Evolutionary conservation across 2,329 filamentous ascomycete genomes (phyloP).

Genomic region (Penicillium sp.): DNA sequence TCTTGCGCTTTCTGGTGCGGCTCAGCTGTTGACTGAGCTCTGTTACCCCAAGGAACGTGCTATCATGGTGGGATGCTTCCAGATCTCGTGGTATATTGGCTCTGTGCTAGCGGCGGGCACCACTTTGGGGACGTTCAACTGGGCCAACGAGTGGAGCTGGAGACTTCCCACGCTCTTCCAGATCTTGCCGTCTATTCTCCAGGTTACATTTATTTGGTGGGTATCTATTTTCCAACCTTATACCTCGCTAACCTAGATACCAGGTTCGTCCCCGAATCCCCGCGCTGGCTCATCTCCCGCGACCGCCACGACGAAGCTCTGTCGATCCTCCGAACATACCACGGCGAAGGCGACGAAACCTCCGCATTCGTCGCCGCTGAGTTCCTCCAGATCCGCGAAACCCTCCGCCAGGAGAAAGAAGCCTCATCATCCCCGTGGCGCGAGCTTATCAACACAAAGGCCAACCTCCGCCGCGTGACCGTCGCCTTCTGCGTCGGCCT

Average conservation of each 20-base stretch:
- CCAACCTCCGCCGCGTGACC: not conserved
- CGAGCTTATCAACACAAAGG: not conserved
- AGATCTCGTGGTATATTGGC: not conserved
- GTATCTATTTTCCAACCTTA: not conserved
- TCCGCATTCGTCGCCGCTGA: not conserved
- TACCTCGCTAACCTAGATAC: not conserved
- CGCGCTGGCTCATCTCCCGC: not conserved
- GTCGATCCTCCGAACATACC: not conserved
- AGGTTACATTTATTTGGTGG: not conserved
- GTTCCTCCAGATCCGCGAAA: not conserved
- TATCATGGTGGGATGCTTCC: not conserved
- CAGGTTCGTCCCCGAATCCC: not conserved
- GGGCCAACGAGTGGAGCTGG: not conserved
- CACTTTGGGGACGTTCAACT: not conserved
- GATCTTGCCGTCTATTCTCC: not conserved
- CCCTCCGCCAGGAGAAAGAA: not conserved
- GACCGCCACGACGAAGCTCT: not conserved
- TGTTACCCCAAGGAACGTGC: not conserved
- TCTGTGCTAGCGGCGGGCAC: not conserved
- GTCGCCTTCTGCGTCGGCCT: not conserved
- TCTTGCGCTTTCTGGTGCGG: not conserved
- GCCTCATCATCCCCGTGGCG: not conserved
- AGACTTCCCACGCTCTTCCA: not conserved
- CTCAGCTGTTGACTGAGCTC: not conserved
- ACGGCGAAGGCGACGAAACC: not conserved